These are phyloP conservation scores for Gaertneriomyces sp. DNA, from an alignment of 192 early-diverging fungal species.

Conservation along the genomic window DNA sequence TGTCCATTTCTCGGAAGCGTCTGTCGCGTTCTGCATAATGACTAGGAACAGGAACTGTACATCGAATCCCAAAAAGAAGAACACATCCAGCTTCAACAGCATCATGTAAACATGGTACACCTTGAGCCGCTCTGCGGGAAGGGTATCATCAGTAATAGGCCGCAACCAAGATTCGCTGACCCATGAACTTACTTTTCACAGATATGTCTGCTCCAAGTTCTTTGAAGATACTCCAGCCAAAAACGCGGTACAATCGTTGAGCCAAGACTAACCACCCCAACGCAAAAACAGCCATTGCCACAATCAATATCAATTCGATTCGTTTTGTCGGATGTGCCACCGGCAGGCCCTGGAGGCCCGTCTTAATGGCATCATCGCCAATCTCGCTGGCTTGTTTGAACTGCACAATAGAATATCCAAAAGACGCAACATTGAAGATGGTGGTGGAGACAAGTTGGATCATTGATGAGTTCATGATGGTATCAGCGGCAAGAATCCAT, in stretches of 20 bases:
- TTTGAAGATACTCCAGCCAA: constrained; percentile 60
- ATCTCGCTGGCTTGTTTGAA: constrained; percentile 38
- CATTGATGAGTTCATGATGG: constrained; percentile 41
- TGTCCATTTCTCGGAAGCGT: constrained; percentile 39
- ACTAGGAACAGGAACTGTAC: constrained; percentile 66
- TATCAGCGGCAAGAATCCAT: constrained; percentile 43
- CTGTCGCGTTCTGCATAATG: constrained; percentile 11
- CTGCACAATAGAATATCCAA: constrained; percentile 42
- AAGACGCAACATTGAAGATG: constrained; percentile 42
- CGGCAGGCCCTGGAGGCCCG: neutral
- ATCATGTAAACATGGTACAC: constrained; percentile 77
- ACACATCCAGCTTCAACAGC: constrained; percentile 76
- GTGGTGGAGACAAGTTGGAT: constrained; percentile 49
- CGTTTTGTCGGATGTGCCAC: constrained; percentile 28
- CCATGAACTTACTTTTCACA: constrained; percentile 41
- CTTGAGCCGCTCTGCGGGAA: constrained; percentile 41
- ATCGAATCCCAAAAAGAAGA: constrained; percentile 75
- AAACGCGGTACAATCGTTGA: constrained; percentile 47
- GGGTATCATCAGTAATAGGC: neutral
- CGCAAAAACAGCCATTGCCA: constrained; percentile 35
- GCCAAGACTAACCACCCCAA: constrained; percentile 42
- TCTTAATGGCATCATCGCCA: neutral
- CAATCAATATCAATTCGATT: constrained; percentile 35
- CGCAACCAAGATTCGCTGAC: neutral
- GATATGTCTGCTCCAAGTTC: constrained; percentile 53